Percentiles rank a stretch among this genome's conserved stretches.
Evolutionary conservation across 2,329 filamentous ascomycete genomes (phyloP).

Genomic region (Tolypocladium sp.): DNA sequence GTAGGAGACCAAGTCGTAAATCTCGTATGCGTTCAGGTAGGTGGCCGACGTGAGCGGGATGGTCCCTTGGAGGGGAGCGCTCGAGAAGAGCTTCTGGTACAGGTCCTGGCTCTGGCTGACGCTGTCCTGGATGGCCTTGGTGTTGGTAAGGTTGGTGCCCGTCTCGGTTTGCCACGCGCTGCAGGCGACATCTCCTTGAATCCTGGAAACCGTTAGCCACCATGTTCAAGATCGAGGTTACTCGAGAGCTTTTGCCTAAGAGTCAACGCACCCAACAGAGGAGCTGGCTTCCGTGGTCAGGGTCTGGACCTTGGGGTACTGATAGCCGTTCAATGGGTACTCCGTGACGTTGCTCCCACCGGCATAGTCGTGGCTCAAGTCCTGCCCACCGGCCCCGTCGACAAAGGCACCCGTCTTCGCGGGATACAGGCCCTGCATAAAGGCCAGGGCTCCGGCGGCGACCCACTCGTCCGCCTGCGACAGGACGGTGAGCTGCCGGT

Average conservation of each 20-base stretch:
- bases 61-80: slow-evolving; percentile 24
- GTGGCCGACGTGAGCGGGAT: slow-evolving; percentile 25
- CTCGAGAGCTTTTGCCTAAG: background rate
- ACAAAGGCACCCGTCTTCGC: slow-evolving; percentile 39
- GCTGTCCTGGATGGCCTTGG: slow-evolving; percentile 13
- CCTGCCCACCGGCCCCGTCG: slow-evolving; percentile 15
- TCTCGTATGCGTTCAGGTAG: slow-evolving; percentile 39
- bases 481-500: slow-evolving; percentile 32
- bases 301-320: slow-evolving; percentile 61
- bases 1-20: slow-evolving; percentile 49
- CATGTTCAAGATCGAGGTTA: background rate
- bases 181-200: slow-evolving; percentile 30
- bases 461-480: slow-evolving; percentile 37
- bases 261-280: slow-evolving; percentile 32
- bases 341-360: slow-evolving; percentile 38
- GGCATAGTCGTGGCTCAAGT: slow-evolving; percentile 32
- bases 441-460: slow-evolving; percentile 62
- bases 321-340: slow-evolving; percentile 68
- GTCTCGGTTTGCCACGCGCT: slow-evolving; percentile 24
- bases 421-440: slow-evolving; percentile 79
- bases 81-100: slow-evolving; percentile 33
- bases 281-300: slow-evolving; percentile 34
- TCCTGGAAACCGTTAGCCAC: slow-evolving; percentile 11
- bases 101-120: slow-evolving; percentile 22
- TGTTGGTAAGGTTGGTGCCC: slow-evolving; percentile 12